These are phyloP conservation scores for Talaromyces thailandensis DNA, from an alignment of 495 filamentous ascomycete genomes.

Conservation along the genomic window DNA sequence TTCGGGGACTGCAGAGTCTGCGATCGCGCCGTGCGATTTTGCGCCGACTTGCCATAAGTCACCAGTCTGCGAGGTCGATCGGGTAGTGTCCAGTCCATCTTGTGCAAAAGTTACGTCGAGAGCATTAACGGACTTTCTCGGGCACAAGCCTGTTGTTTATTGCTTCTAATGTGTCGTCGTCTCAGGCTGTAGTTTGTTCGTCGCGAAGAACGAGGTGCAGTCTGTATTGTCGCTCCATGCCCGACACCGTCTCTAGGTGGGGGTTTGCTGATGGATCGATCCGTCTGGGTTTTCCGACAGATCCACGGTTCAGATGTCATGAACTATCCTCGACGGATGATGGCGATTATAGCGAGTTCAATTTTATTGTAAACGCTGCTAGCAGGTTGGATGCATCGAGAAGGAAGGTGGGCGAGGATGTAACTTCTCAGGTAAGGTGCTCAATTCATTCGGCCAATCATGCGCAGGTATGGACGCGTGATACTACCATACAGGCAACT, in stretches of 20 bases:
- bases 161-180: not conserved
- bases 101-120: conserved; percentile 8
- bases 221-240: not conserved
- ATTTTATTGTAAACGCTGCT: not conserved
- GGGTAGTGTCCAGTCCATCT: conserved; percentile 5
- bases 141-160: not conserved
- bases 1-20: not conserved
- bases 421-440: too few species aligned
- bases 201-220: not conserved
- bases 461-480: too few species aligned
- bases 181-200: not conserved
- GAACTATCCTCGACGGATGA: not conserved
- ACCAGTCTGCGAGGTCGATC: conserved; percentile 29
- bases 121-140: not conserved
- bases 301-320: not conserved
- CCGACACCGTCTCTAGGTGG: not conserved
- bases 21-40: conserved; percentile 8
- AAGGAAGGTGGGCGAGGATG: not conserved
- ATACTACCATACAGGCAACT: too few species aligned
- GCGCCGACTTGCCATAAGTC: conserved; percentile 39
- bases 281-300: not conserved
- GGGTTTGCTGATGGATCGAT: not conserved
- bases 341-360: not conserved
- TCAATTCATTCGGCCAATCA: too few species aligned
- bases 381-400: not conserved